phyloP scores from a whole-genome alignment of 768 basidiomycete species.

The Cyclocybe cylindracea region DNA sequence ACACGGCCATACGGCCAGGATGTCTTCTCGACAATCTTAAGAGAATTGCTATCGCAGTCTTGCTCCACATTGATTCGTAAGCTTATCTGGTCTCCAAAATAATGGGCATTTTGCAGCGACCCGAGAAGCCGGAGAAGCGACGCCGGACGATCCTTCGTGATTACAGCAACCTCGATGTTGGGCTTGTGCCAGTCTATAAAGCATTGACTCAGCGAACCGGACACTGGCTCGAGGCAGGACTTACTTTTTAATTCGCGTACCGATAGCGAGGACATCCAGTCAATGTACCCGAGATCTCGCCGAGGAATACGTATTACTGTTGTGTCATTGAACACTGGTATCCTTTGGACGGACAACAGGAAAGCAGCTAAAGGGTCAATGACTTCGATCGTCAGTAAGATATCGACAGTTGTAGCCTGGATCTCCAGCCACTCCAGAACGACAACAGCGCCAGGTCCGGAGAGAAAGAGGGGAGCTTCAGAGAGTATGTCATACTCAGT shows the following conservation, averaged over 20 bases:
- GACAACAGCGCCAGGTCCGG: not conserved
- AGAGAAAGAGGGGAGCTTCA: slow-evolving; percentile 3
- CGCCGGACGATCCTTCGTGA: slow-evolving; percentile 74
- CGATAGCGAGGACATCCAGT: slow-evolving; percentile 34
- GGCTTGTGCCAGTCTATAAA: slow-evolving; percentile 75
- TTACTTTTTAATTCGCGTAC: slow-evolving; percentile 61
- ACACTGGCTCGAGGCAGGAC: slow-evolving; percentile 10
- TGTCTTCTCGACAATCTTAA: slow-evolving; percentile 47
- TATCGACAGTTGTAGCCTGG: not conserved
- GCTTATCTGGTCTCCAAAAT: slow-evolving; percentile 68
- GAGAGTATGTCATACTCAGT: slow-evolving; percentile 11
- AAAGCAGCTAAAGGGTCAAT: slow-evolving; percentile 11
- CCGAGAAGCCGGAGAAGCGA: slow-evolving; percentile 68
- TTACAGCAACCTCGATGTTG: slow-evolving; percentile 66
- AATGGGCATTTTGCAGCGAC: slow-evolving; percentile 59
- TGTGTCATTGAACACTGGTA: slow-evolving; percentile 1
- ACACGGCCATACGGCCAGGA: slow-evolving; percentile 63
- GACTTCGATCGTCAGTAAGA: slow-evolving; percentile 12
- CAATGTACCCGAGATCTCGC: slow-evolving; percentile 21
- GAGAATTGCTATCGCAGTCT: slow-evolving; percentile 64
- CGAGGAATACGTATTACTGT: slow-evolving; percentile 22
- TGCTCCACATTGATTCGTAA: slow-evolving; percentile 78
- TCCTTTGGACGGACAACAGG: slow-evolving; percentile 2
- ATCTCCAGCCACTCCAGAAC: slow-evolving; percentile 8
- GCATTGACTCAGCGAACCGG: slow-evolving; percentile 13